Evolutionary conservation across 805 yeast genomes (phyloP).

Genomic region (Aciculoconidium aculeatum): DNA sequence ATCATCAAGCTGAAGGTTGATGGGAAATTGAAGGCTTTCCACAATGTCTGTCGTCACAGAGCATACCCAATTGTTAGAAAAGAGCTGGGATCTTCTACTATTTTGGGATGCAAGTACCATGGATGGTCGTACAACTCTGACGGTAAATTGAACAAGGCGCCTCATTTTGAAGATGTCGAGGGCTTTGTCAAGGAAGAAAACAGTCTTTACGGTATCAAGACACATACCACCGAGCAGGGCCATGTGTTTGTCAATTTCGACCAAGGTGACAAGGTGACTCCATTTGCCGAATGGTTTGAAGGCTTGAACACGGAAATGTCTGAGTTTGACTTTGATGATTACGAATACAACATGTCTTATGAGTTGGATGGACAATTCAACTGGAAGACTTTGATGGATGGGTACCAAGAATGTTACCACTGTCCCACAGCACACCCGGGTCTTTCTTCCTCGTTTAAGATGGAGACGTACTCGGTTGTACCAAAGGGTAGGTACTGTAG

Average conservation of each 20-base stretch:
- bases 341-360: conserved; percentile 60
- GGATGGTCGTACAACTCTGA: conserved; percentile 65
- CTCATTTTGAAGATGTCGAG: conserved; percentile 54
- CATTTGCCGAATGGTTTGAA: conserved; percentile 47
- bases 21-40: conserved; percentile 51
- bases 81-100: conserved; percentile 51
- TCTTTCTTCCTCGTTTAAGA: conserved; percentile 47
- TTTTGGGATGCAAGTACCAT: conserved; percentile 57
- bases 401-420: conserved; percentile 64
- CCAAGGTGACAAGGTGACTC: conserved; percentile 37
- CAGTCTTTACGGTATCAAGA: conserved; percentile 48
- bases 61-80: conserved; percentile 59
- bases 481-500: conserved; percentile 56
- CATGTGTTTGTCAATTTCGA: conserved; percentile 50
- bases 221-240: conserved; percentile 52
- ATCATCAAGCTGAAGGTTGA: conserved; percentile 45
- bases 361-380: conserved; percentile 59
- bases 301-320: conserved; percentile 48
- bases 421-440: conserved; percentile 68
- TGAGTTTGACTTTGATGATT: conserved; percentile 55
- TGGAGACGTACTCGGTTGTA: conserved; percentile 61
- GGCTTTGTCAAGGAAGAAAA: conserved; percentile 54
- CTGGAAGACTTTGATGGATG: conserved; percentile 66
- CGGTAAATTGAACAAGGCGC: conserved; percentile 55
- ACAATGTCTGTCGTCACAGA: conserved; percentile 60